Evolutionary conservation across 163 green algal species (phyloP), one percentile per base, ranked within the genome.

Genomic region (Scenedesmus sp.): DNA sequence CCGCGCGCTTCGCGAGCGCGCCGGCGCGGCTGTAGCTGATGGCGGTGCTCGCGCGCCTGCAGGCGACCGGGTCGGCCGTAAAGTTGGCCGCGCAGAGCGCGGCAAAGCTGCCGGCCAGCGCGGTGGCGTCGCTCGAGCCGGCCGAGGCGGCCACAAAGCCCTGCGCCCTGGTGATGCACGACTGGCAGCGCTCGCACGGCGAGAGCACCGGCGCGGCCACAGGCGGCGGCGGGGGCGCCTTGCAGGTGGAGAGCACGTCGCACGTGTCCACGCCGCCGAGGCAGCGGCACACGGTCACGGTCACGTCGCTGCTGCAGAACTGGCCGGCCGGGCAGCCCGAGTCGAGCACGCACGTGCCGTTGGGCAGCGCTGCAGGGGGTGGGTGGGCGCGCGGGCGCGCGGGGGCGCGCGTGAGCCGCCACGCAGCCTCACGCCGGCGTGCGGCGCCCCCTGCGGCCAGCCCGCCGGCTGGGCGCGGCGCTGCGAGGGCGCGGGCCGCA

Each of bases 11-110:
- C 13, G 51, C 69, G 17, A 77, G 33, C 1, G 5, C 39, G 9
- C 48, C 69, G 17, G 53, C 18, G 28, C 63, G 60, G 22, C 63
- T 77, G 69, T 67, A 77, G 7, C 17, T 34, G 10, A 77, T 65
- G 22, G 50, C 69, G 9, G 60, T 31, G 11, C 36, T 57, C 18
- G 51, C 42, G 14, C 20, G 33, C 33, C 45, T 77, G 53, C 69
- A 77, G 1, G 26, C 69, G 2, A 77, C 45, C 33, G 42, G 4
- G 9, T 75, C 36, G 14, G 47, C 9, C 4, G 45, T 74, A 24
- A 60, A 42, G 44, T 60, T 62, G 15, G 26, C 34, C 2, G 54
- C 33, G 54, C 56, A 78, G 3, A 13, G 13, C 24, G 36, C 20
- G 20, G 57, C 9, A 24, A 66, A 78, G 18, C 6, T 67, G 69